Conservation (phyloP, 805 yeast genomes). For the Phaffomyces opuntiae region DNA sequence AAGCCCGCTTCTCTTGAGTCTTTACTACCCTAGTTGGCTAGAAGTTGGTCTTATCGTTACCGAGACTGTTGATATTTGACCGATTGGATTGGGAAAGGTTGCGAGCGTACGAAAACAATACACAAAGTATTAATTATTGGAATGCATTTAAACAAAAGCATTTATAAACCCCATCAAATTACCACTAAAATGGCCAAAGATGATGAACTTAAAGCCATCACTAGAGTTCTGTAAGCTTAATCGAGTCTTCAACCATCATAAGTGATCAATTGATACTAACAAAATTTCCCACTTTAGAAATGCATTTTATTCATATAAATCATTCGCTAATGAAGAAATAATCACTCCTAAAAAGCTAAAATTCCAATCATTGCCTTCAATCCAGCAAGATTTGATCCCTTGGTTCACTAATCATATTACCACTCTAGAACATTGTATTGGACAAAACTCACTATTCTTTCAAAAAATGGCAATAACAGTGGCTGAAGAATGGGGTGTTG, state of each 20-base stretch:
- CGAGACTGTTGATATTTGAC: too few species aligned
- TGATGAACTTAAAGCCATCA: background rate
- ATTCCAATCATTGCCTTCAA: conserved; percentile 28
- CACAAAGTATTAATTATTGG: too few species aligned
- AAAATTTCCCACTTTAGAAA: background rate
- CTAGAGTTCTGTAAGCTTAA: background rate
- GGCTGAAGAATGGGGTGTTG: conserved; percentile 45
- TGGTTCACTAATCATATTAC: conserved; percentile 42
- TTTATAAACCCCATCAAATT: too few species aligned
- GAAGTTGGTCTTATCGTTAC: too few species aligned
- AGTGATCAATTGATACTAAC: background rate
- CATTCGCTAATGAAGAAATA: conserved; percentile 27
- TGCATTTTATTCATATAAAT: conserved; percentile 28
- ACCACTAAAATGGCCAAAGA: background rate
- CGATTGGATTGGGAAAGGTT: too few species aligned
- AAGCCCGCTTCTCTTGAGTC: too few species aligned
- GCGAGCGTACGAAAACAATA: too few species aligned
- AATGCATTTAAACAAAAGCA: too few species aligned
- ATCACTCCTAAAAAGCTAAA: conserved; percentile 28
- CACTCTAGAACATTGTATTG: conserved; percentile 35
- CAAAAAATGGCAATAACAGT: conserved; percentile 34
- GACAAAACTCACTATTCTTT: conserved; percentile 38
- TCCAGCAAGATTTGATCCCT: conserved; percentile 38
- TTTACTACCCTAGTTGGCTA: too few species aligned
- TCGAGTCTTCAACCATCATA: too few species aligned